Evolutionary conservation across 192 early-diverging fungal species (phyloP).

Genomic region (Kickxella alabastrina): DNA sequence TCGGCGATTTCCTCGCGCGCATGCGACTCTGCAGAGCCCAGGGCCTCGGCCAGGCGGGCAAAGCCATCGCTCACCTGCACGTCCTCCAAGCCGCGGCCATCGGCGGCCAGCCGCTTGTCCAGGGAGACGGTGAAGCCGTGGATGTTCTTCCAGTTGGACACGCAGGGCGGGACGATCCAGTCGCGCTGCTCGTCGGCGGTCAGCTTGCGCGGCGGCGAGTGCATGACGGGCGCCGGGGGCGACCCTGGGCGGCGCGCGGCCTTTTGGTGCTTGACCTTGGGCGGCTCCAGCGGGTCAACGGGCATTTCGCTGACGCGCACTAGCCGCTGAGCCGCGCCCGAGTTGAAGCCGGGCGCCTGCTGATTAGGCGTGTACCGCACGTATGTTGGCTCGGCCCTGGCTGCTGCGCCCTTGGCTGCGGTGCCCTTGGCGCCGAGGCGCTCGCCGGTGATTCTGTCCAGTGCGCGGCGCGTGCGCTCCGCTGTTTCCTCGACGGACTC

Average conservation of each 20-base stretch:
- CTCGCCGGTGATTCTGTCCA: conserved; percentile 86
- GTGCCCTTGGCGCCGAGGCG: conserved; percentile 65
- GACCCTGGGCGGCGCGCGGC: conserved; percentile 80
- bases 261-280: conserved; percentile 89
- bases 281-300: conserved; percentile 94
- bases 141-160: conserved; percentile 99
- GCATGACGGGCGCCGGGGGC: conserved; percentile 96
- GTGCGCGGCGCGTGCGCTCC: conserved; percentile 82
- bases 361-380: conserved; percentile 89
- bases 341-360: conserved; percentile 61
- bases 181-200: conserved; percentile 93
- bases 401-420: conserved; percentile 42
- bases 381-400: conserved; percentile 69
- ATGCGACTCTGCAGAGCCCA: conserved; percentile 88
- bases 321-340: conserved; percentile 80
- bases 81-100: conserved; percentile 93
- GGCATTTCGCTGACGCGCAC: conserved; percentile 94
- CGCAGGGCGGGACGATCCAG: conserved; percentile 98
- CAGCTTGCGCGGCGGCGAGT: conserved; percentile 95
- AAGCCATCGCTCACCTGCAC: conserved; percentile 92
- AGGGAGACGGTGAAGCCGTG: conserved; percentile 99
- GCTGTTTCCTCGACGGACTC: conserved; percentile 76
- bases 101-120: conserved; percentile 96
- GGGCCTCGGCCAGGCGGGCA: conserved; percentile 91
- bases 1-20: conserved; percentile 92